These are phyloP conservation scores for Fusarium sp. DNA, from an alignment of 2,329 filamentous ascomycete species.

Conservation along the genomic window DNA sequence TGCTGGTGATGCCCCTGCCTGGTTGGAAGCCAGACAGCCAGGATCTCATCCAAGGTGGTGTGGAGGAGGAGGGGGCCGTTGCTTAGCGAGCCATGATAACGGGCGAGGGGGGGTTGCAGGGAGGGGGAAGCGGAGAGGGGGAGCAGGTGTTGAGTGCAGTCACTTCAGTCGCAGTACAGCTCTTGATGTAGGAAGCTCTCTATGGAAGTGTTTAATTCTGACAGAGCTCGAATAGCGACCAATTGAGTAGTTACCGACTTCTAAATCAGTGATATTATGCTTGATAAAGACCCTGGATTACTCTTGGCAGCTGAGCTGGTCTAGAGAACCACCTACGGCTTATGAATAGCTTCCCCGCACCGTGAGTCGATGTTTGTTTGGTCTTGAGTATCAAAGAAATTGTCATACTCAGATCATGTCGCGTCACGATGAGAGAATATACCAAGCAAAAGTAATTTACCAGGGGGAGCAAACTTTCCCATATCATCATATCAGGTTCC, in stretches of 20 bases:
- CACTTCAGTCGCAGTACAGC: background rate
- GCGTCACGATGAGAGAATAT: constrained; percentile 8
- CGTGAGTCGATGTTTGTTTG: constrained; percentile 8
- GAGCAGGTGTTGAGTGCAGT: background rate
- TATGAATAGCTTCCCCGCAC: constrained; percentile 18
- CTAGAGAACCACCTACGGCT: background rate
- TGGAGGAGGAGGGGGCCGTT: constrained; percentile 11
- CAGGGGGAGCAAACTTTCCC: constrained; percentile 25
- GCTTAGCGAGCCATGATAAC: constrained; percentile 33
- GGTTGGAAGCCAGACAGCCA: constrained; percentile 13
- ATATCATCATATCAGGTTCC: constrained; percentile 24
- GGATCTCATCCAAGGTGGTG: constrained; percentile 25
- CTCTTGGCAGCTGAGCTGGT: constrained; percentile 7
- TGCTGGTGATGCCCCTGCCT: constrained; percentile 1
- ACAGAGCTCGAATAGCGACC: constrained; percentile 5
- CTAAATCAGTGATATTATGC: background rate
- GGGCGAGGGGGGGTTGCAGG: background rate
- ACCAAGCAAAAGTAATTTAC: background rate
- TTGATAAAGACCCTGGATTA: background rate
- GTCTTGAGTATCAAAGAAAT: background rate
- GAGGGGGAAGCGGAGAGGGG: background rate
- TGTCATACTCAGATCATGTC: constrained; percentile 36
- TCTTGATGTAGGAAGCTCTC: constrained; percentile 23
- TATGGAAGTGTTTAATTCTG: constrained; percentile 20
- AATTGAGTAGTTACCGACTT: background rate